phyloP scores from a whole-genome alignment of 1,139 yeast species.

The Petasospora fabianii region DNA sequence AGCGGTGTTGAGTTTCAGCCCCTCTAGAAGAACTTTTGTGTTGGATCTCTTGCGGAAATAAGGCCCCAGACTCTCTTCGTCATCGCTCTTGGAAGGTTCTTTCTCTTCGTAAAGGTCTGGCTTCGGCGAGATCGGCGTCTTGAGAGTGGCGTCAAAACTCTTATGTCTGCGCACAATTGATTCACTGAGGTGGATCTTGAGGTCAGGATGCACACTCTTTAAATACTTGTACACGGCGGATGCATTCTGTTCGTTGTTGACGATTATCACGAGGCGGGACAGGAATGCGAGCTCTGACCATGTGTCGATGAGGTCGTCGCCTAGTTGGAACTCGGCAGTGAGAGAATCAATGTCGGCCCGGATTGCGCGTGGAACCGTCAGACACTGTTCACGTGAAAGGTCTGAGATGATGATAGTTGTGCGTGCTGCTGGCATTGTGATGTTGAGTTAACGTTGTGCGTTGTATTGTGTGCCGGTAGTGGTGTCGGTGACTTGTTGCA shows the following conservation, averaged over 20 bases:
- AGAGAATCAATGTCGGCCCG: slow-evolving; percentile 14
- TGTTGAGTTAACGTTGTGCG: not conserved
- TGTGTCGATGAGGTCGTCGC: slow-evolving; percentile 31
- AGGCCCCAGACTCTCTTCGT: slow-evolving; percentile 1
- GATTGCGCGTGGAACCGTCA: slow-evolving; percentile 17
- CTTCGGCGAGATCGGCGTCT: slow-evolving; percentile 20
- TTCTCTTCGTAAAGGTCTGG: slow-evolving; percentile 34
- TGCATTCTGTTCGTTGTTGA: slow-evolving; percentile 36
- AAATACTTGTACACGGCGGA: slow-evolving; percentile 29
- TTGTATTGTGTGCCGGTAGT: not conserved
- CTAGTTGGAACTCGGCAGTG: not conserved
- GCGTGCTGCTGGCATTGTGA: slow-evolving; percentile 13
- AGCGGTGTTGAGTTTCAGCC: slow-evolving; percentile 13
- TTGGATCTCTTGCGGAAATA: slow-evolving; percentile 1
- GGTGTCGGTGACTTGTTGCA: not conserved
- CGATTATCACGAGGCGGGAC: slow-evolving; percentile 39
- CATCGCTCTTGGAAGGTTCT: slow-evolving; percentile 29
- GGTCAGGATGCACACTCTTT: slow-evolving; percentile 21
- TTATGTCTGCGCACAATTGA: slow-evolving; percentile 38
- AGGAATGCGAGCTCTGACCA: slow-evolving; percentile 47
- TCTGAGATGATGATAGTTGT: slow-evolving; percentile 25
- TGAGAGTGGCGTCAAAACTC: slow-evolving; percentile 33
- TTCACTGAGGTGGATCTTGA: slow-evolving; percentile 41
- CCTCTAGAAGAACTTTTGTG: slow-evolving; percentile 14
- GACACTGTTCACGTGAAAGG: slow-evolving; percentile 19